phyloP scores from a whole-genome alignment of 257 asterid genomes.

The Catharanthus roseus region DNA sequence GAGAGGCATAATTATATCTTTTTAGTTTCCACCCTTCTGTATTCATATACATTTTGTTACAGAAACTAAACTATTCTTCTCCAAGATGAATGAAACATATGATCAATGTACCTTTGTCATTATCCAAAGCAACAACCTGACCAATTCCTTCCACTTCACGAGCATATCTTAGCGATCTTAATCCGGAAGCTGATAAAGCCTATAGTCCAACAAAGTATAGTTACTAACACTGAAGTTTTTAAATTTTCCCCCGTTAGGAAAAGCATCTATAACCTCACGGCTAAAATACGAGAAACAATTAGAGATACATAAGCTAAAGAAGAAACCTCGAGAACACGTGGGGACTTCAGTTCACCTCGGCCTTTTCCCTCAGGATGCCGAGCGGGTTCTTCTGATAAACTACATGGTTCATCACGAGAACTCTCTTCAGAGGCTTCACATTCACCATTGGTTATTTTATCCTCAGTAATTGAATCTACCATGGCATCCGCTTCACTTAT shows the following conservation, averaged over 20 bases:
- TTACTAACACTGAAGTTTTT: neutral
- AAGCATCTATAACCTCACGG: neutral
- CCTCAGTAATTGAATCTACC: conserved; percentile 21
- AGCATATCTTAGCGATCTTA: conserved; percentile 91
- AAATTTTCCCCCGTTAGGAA: neutral
- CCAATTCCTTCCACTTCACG: conserved; percentile 89
- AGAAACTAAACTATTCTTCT: neutral
- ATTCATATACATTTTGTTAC: neutral
- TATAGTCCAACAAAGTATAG: conserved; percentile 18
- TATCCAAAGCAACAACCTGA: conserved; percentile 90
- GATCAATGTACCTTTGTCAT: conserved; percentile 59
- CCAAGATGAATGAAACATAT: neutral
- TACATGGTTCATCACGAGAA: conserved; percentile 36
- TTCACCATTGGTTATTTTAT: conserved; percentile 41
- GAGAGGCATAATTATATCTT: neutral
- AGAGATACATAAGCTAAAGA: neutral
- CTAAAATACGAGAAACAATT: neutral
- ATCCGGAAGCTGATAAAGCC: conserved; percentile 98
- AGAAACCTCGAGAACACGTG: conserved; percentile 83
- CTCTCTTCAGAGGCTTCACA: conserved; percentile 37
- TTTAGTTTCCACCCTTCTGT: neutral
- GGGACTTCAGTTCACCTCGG: conserved; percentile 52
- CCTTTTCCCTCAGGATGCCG: conserved; percentile 37
- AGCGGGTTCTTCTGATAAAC: conserved; percentile 30
- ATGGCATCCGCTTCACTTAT: conserved; percentile 25